phyloP scores from a whole-genome alignment of 352 stramenopile genomes.

The Phytophthora pluvialis region DNA sequence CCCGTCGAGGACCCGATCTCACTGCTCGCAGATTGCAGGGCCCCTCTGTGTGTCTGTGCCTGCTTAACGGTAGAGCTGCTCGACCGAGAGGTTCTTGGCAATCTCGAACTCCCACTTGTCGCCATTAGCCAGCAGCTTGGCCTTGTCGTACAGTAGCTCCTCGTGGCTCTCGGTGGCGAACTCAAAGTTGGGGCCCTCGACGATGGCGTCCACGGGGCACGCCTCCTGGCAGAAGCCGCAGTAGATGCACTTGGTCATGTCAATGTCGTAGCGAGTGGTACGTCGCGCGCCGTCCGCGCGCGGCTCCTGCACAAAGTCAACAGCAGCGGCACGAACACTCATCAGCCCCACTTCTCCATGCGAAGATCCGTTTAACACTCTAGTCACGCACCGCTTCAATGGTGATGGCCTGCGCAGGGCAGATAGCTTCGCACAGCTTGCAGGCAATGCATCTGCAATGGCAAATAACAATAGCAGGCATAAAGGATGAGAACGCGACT shows the following conservation, averaged over 20 bases:
- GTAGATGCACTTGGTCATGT: slow-evolving; percentile 99
- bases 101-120: slow-evolving; percentile 99
- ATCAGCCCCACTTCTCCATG: slow-evolving; percentile 3
- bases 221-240: slow-evolving; percentile 97
- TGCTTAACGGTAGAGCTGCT: slow-evolving; percentile 98
- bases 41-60: slow-evolving; percentile 10
- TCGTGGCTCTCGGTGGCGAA: slow-evolving; percentile 99
- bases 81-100: slow-evolving; percentile 98
- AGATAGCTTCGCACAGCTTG: slow-evolving; percentile 99
- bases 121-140: slow-evolving; percentile 99
- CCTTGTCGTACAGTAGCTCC: slow-evolving; percentile 99
- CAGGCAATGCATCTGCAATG: slow-evolving; percentile 97
- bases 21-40: background rate
- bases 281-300: slow-evolving; percentile 97
- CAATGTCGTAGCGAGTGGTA: slow-evolving; percentile 99
- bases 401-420: slow-evolving; percentile 99
- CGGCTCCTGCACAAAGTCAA: slow-evolving; percentile 73
- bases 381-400: slow-evolving; percentile 93
- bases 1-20: background rate
- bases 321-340: background rate
- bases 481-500: slow-evolving; percentile 15
- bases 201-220: slow-evolving; percentile 99
- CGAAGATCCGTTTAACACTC: slow-evolving; percentile 21
- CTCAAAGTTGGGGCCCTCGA: slow-evolving; percentile 99
- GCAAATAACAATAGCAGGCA: slow-evolving; percentile 5